These are phyloP conservation scores for Pleurotus salmoneostramineus DNA, from an alignment of 768 basidiomycete species.

Conservation along the genomic window DNA sequence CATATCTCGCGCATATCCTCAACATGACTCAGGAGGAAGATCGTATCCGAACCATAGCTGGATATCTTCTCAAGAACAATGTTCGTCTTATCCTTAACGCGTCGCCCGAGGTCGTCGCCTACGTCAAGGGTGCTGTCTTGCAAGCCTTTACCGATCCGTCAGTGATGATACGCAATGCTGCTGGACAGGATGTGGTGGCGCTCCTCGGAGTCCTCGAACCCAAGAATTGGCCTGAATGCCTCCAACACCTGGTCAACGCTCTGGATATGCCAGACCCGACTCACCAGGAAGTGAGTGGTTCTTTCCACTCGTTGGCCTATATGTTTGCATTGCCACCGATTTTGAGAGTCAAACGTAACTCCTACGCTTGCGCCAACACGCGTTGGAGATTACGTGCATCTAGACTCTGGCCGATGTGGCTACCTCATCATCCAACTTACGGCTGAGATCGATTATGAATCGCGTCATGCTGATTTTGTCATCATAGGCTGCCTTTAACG, in stretches of 20 bases:
- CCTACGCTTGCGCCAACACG: slow-evolving; percentile 1
- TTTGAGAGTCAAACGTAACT: slow-evolving; percentile 3
- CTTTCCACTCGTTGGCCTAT: not conserved
- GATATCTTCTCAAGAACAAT: slow-evolving; percentile 96
- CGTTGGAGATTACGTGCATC: not conserved
- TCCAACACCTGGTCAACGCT: slow-evolving; percentile 77
- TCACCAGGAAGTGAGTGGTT: slow-evolving; percentile 78
- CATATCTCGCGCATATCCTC: slow-evolving; percentile 94
- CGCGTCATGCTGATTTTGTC: slow-evolving; percentile 13
- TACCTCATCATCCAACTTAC: not conserved
- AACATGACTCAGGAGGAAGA: slow-evolving; percentile 83
- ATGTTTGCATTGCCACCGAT: not conserved
- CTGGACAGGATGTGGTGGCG: slow-evolving; percentile 88
- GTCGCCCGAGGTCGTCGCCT: slow-evolving; percentile 61
- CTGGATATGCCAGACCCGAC: slow-evolving; percentile 73
- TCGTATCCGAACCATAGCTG: slow-evolving; percentile 92
- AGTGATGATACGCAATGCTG: slow-evolving; percentile 90
- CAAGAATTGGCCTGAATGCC: slow-evolving; percentile 92
- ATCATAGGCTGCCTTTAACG: slow-evolving; percentile 81
- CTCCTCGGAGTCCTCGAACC: slow-evolving; percentile 87
- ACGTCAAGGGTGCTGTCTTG: slow-evolving; percentile 73
- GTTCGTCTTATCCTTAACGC: slow-evolving; percentile 71
- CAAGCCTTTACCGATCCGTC: slow-evolving; percentile 79
- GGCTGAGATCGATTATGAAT: slow-evolving; percentile 10
- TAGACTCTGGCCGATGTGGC: not conserved